A percentile compares a stretch with the other conserved stretches of the same genome.
Evolutionary conservation across 2,329 filamentous ascomycete genomes (phyloP).

Genomic region (Fusarium stilboides): DNA sequence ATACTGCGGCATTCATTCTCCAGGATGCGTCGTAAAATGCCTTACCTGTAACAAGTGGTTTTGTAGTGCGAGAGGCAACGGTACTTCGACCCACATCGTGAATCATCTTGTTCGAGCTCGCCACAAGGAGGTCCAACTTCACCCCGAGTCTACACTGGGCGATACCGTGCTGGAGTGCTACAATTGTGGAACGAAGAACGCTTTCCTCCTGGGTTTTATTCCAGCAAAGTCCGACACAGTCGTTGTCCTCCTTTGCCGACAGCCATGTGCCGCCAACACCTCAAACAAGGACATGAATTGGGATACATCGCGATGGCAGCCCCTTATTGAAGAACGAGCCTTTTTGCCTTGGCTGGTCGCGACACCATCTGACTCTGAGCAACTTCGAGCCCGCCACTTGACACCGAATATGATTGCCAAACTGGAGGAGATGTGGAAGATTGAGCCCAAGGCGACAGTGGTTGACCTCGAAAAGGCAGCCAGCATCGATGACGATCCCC

Average conservation of each 20-base stretch:
- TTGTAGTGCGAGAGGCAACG: constrained; percentile 96
- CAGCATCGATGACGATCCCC: constrained; percentile 94
- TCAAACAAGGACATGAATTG: constrained; percentile 99
- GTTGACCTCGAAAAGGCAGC: constrained; percentile 92
- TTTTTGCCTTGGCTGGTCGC: constrained; percentile 95
- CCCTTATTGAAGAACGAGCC: constrained; percentile 94
- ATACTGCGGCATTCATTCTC: constrained; percentile 97
- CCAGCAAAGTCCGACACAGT: constrained; percentile 99
- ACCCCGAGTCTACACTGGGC: constrained; percentile 91
- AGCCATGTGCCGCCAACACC: constrained; percentile 93
- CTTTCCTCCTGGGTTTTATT: constrained; percentile 97
- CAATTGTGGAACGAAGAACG: constrained; percentile 99
- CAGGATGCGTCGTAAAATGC: constrained; percentile 96
- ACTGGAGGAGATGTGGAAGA: constrained; percentile 98
- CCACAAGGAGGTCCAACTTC: constrained; percentile 98
- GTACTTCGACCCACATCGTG: constrained; percentile 96
- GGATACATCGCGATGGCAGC: constrained; percentile 98
- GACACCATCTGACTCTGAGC: constrained; percentile 91
- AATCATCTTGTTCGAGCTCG: constrained; percentile 97
- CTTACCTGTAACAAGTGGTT: constrained; percentile 98
- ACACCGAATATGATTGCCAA: constrained; percentile 96
- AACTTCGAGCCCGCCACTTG: constrained; percentile 93
- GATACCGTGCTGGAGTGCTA: constrained; percentile 99
- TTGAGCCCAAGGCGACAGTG: constrained; percentile 89
- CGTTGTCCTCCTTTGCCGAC: constrained; percentile 94